Evolutionary conservation across 1,284 basidiomycete species (phyloP), one percentile per base, ranked within the genome.

Genomic region (Tilletia walkeri): DNA sequence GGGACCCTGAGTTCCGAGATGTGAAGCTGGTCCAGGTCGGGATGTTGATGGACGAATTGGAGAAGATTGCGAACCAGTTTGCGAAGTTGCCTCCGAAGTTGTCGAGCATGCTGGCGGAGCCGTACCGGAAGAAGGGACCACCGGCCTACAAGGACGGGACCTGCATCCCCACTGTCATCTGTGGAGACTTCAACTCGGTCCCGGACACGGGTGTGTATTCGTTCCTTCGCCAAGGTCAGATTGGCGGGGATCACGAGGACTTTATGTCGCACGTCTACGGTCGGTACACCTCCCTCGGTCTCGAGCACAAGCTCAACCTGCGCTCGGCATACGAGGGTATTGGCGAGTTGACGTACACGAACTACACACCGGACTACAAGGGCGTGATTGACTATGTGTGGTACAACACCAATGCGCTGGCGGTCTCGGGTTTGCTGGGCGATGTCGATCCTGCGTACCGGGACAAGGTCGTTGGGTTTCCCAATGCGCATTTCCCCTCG

Each of bases 11-110:
- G 70, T 97, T 90, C 86, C 87, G 92, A 68, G 96, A 99, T 84
- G 96, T 99, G 85, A 99, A 99, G 86, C 89, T 99, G 71, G 94
- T 99, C 1, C 96, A 99, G 84, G 89, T 89, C 9, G 95, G 93
- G 7, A 88, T 99, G 80, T 87, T 99, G 70, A 87, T 97, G 80
- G 95, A 99, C 75, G 94, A 97, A 83, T 86, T 98, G 41, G 92
- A 94, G 85, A 94, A 94, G 88, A 89, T 93, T 67, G 91, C 91
- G 4, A 88, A 90, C 69, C 89, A 88, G 74, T 98, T 98, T 83
- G 90, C 93, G 61, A 90, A 89, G 80, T 89, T 94, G 66, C 93
- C 94, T 9, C 90, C 92, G 2, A 89, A 90, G 67, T 78, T 84
- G 10, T 80, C 82, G 67, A 63, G 59, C 59, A 63, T 63, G 59